Evolutionary conservation across 257 asterid species (phyloP).

Genomic region (Nicotiana sylvestris): DNA sequence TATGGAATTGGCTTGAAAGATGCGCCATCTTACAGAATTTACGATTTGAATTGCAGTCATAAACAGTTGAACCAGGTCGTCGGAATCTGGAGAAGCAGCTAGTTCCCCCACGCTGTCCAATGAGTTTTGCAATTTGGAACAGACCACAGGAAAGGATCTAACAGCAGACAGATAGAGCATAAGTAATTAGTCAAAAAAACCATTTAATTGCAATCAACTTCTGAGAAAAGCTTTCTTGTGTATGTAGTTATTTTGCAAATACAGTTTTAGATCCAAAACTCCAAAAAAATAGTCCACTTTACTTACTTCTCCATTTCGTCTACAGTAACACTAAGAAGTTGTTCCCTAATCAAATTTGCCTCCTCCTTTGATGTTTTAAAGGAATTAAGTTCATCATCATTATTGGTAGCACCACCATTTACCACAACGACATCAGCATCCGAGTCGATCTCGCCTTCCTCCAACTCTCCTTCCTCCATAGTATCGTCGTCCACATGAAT

Average conservation of each 20-base stretch:
- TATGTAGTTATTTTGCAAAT: neutral
- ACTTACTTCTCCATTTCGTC: conserved; percentile 65
- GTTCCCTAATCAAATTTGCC: conserved; percentile 42
- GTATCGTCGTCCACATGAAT: conserved; percentile 62
- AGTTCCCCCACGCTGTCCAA: conserved; percentile 44
- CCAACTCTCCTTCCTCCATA: conserved; percentile 90
- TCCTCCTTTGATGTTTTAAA: conserved; percentile 22
- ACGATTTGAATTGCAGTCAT: conserved; percentile 45
- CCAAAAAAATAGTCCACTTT: neutral
- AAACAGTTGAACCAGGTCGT: conserved; percentile 46
- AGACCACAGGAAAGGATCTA: conserved; percentile 59
- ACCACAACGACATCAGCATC: conserved; percentile 50
- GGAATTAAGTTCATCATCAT: conserved; percentile 11
- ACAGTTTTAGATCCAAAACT: neutral
- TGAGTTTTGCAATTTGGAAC: conserved; percentile 43
- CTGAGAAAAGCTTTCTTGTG: no score
- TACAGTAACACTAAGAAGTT: conserved; percentile 43
- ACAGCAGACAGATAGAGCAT: conserved; percentile 17
- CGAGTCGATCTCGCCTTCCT: conserved; percentile 99
- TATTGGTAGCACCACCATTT: conserved; percentile 1
- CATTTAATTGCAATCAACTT: no score
- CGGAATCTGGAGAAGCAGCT: conserved; percentile 34
- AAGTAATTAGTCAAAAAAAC: neutral
- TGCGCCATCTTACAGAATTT: conserved; percentile 43
- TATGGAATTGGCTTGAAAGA: neutral